These are phyloP conservation scores for Alternaria triticina DNA, from an alignment of 2,329 filamentous ascomycete species.

Conservation along the genomic window DNA sequence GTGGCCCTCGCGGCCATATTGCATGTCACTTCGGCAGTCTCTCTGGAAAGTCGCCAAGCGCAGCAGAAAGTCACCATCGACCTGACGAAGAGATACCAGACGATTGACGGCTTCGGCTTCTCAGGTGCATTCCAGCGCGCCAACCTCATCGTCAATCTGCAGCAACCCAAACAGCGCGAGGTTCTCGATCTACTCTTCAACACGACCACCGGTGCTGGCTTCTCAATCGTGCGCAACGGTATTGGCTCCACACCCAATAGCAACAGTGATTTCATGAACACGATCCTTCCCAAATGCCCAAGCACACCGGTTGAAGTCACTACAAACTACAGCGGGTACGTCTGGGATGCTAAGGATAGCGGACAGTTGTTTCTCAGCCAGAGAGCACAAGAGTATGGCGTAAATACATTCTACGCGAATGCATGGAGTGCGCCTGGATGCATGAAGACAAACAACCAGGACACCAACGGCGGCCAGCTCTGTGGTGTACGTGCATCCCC, in stretches of 20 bases:
- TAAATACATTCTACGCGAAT: conserved; percentile 57
- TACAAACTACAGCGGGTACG: conserved; percentile 32
- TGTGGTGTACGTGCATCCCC: conserved; percentile 51
- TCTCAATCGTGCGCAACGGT: conserved; percentile 56
- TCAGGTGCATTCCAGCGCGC: conserved; percentile 55
- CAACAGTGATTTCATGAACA: conserved; percentile 48
- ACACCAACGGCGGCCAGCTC: conserved; percentile 54
- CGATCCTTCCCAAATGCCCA: conserved; percentile 35
- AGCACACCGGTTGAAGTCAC: conserved; percentile 21
- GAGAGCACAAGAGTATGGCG: conserved; percentile 54
- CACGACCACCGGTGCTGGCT: conserved; percentile 53
- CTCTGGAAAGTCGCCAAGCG: conserved; percentile 23
- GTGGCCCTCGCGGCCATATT: conserved; percentile 18
- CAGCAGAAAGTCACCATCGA: conserved; percentile 49
- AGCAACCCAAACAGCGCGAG: conserved; percentile 50
- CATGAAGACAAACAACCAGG: conserved; percentile 59
- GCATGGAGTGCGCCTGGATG: conserved; percentile 60
- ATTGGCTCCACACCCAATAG: conserved; percentile 54
- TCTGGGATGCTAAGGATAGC: conserved; percentile 6
- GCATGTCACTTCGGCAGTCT: conserved; percentile 10
- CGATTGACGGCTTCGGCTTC: conserved; percentile 57
- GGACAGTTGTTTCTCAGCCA: conserved; percentile 62
- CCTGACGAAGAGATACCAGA: conserved; percentile 53
- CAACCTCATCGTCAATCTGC: conserved; percentile 52
- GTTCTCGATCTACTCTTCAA: conserved; percentile 56